Conservation (phyloP, 768 basidiomycete species). For the Pisolithus sp. region DNA sequence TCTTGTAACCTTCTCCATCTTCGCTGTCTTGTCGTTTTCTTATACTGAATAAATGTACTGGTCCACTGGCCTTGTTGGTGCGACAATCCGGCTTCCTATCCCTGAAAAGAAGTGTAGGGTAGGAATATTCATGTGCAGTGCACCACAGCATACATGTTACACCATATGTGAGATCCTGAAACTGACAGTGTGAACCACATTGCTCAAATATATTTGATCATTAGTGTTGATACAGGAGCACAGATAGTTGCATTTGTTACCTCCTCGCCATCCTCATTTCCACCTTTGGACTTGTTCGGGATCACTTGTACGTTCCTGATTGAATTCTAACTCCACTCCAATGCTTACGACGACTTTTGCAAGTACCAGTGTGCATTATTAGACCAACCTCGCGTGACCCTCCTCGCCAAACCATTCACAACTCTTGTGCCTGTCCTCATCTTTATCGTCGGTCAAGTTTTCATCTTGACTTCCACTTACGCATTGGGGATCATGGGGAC, state of each 20-base stretch:
- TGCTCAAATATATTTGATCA: no score
- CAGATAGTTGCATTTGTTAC: slow-evolving; percentile 47
- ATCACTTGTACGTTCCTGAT: slow-evolving; percentile 59
- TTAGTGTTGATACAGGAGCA: no score
- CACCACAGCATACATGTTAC: no score
- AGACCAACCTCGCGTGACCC: slow-evolving; percentile 63
- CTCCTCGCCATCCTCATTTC: slow-evolving; percentile 83
- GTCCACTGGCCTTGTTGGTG: no score
- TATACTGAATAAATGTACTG: no score
- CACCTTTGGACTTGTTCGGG: slow-evolving; percentile 75
- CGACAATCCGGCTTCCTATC: no score
- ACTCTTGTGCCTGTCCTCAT: slow-evolving; percentile 53
- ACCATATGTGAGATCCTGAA: no score
- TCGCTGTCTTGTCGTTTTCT: no score
- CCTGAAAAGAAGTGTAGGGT: no score
- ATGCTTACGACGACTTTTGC: slow-evolving; percentile 1
- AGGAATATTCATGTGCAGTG: no score
- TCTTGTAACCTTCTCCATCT: no score
- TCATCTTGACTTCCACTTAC: slow-evolving; percentile 86
- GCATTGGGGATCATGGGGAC: slow-evolving; percentile 91
- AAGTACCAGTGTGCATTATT: slow-evolving; percentile 73
- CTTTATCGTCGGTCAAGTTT: slow-evolving; percentile 67
- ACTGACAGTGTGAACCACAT: no score
- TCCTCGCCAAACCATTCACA: slow-evolving; percentile 63
- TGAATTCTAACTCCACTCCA: background rate